phyloP scores from a whole-genome alignment of 495 filamentous ascomycete species.

The Neurospora sp. region DNA sequence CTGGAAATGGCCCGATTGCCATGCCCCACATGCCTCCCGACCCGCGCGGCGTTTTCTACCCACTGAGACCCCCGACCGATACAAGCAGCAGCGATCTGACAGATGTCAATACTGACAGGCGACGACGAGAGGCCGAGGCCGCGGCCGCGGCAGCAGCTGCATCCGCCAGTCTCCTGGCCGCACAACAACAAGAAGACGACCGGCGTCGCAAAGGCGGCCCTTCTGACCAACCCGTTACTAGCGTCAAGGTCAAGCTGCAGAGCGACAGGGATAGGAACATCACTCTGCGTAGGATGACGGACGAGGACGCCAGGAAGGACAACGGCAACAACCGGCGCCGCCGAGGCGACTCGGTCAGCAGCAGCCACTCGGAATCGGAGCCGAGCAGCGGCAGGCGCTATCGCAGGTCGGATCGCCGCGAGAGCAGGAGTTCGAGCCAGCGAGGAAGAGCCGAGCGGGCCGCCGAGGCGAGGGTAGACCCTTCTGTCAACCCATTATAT shows the following conservation, averaged over 20 bases:
- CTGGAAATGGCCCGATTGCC: slow-evolving; percentile 14
- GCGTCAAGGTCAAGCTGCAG: slow-evolving; percentile 72
- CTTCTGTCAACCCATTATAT: slow-evolving; percentile 3
- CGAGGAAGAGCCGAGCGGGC: slow-evolving; percentile 27
- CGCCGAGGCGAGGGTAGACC: slow-evolving; percentile 29
- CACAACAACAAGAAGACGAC: slow-evolving; percentile 24
- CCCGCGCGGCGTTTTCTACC: slow-evolving; percentile 48
- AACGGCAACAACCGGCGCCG: slow-evolving; percentile 16
- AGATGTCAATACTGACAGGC: slow-evolving; percentile 22
- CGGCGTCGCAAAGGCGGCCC: slow-evolving; percentile 28
- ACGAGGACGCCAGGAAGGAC: slow-evolving; percentile 56
- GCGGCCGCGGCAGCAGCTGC: slow-evolving; percentile 41
- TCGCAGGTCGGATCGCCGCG: slow-evolving; percentile 17
- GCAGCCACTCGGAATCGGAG: slow-evolving; percentile 36
- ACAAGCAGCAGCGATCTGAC: slow-evolving; percentile 32
- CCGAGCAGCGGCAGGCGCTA: slow-evolving; percentile 33
- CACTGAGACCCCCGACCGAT: slow-evolving; percentile 42
- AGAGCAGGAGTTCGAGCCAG: slow-evolving; percentile 26
- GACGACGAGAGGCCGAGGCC: slow-evolving; percentile 37
- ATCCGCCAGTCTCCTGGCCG: slow-evolving; percentile 30
- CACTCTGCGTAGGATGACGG: slow-evolving; percentile 68
- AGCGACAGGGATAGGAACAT: slow-evolving; percentile 65
- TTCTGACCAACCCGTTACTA: slow-evolving; percentile 43
- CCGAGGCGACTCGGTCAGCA: slow-evolving; percentile 37
- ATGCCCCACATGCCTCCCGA: slow-evolving; percentile 45